A percentile compares a stretch with the other conserved stretches of the same genome.
These are phyloP conservation scores for Yamadazyma olivae DNA, from an alignment of 805 yeast species.

Conservation along the genomic window DNA sequence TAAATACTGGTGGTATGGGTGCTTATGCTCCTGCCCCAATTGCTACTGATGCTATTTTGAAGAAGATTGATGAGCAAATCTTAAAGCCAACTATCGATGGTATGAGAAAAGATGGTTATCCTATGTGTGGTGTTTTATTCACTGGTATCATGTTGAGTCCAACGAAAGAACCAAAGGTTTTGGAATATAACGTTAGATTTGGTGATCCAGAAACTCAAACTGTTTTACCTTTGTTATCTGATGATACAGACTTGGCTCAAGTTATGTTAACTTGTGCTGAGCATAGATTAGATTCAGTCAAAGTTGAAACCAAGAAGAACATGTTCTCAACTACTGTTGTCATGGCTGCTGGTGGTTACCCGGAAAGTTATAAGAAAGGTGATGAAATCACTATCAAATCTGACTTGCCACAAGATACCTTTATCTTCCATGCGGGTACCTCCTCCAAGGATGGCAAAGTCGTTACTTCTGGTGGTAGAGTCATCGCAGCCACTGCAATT, in stretches of 20 bases:
- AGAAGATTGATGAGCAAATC: conserved; percentile 68
- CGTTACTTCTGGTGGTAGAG: conserved; percentile 94
- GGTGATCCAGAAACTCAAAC: conserved; percentile 99
- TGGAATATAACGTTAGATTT: conserved; percentile 96
- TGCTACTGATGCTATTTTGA: conserved; percentile 73
- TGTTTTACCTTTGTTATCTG: conserved; percentile 79
- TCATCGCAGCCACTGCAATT: conserved; percentile 88
- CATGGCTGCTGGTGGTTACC: conserved; percentile 96
- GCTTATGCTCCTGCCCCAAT: conserved; percentile 98
- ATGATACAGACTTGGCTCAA: conserved; percentile 89
- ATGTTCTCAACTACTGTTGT: conserved; percentile 89
- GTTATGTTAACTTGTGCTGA: conserved; percentile 92
- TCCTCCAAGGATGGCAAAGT: conserved; percentile 49
- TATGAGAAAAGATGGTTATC: conserved; percentile 91
- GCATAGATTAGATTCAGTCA: conserved; percentile 85
- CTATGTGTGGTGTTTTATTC: conserved; percentile 93
- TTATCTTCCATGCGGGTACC: conserved; percentile 98
- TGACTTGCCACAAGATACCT: conserved; percentile 54
- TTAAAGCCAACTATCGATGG: conserved; percentile 92
- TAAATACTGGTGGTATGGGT: conserved; percentile 99
- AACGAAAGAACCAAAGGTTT: conserved; percentile 82
- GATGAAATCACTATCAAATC: conserved; percentile 66
- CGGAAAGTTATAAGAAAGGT: conserved; percentile 81
- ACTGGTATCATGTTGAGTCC: conserved; percentile 91
- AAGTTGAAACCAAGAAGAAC: conserved; percentile 48